Conservation (phyloP, 169 alveolate species). For the Plasmodium cynomolgi region DNA sequence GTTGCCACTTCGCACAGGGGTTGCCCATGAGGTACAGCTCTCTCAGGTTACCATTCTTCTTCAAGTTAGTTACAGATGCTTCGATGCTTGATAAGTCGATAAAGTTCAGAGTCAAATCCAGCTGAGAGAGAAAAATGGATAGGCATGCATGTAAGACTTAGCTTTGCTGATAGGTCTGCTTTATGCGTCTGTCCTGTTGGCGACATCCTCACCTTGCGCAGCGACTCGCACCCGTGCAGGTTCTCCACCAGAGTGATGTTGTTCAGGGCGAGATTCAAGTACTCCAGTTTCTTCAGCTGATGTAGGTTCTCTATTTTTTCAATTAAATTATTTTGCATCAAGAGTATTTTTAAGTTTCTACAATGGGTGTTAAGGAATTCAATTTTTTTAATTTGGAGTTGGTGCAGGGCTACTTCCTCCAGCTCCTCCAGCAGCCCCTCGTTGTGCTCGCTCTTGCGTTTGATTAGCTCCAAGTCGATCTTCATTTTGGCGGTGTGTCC, state of each 20-base stretch:
- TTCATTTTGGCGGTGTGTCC: conserved; percentile 20
- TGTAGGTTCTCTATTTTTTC: conserved; percentile 88
- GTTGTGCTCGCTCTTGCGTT: conserved; percentile 92
- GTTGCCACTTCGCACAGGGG: conserved; percentile 90
- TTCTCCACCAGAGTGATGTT: conserved; percentile 89
- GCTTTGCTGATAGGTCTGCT: neutral
- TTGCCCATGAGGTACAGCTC: conserved; percentile 91
- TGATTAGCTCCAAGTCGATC: conserved; percentile 81
- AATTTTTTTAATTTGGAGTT: conserved; percentile 86
- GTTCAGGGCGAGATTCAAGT: conserved; percentile 91
- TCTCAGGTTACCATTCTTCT: conserved; percentile 78
- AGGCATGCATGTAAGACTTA: neutral
- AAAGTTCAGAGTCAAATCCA: conserved; percentile 92
- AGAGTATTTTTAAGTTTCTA: conserved; percentile 89
- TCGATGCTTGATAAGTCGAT: conserved; percentile 86
- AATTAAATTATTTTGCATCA: conserved; percentile 90
- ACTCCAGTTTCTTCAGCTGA: conserved; percentile 89
- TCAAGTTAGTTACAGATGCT: conserved; percentile 82
- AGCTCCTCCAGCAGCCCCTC: conserved; percentile 89
- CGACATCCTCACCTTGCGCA: conserved; percentile 72
- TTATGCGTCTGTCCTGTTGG: neutral
- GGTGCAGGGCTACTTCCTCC: conserved; percentile 91
- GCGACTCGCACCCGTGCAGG: conserved; percentile 88
- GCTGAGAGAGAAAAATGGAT: conserved; percentile 66
- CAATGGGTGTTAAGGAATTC: conserved; percentile 90